These are phyloP conservation scores for Wallacemonas collosoma DNA, from an alignment of 208 protist species.

Conservation along the genomic window DNA sequence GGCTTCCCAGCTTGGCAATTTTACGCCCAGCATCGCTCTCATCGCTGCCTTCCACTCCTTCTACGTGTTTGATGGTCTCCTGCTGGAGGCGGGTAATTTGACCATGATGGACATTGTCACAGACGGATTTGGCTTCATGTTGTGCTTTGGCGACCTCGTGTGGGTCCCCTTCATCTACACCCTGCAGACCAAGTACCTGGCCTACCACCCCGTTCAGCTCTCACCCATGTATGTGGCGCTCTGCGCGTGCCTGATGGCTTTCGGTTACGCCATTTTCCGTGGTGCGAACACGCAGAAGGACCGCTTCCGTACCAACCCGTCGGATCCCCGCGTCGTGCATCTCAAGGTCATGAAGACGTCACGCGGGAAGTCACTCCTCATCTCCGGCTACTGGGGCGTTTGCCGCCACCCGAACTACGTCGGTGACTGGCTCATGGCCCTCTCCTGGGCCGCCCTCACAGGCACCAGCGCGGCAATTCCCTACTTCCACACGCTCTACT, in stretches of 20 bases:
- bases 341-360: conserved; percentile 87
- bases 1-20: conserved; percentile 55
- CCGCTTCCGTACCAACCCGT: conserved; percentile 77
- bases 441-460: conserved; percentile 66
- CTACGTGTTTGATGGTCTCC: conserved; percentile 95
- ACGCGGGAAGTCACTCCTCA: conserved; percentile 85
- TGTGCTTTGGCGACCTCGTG: conserved; percentile 94
- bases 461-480: conserved; percentile 72
- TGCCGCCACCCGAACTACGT: conserved; percentile 97
- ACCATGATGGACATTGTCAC: conserved; percentile 97
- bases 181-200: conserved; percentile 92
- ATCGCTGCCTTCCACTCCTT: conserved; percentile 85
- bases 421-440: conserved; percentile 92
- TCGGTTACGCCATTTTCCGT: conserved; percentile 86
- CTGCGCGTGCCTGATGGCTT: conserved; percentile 40
- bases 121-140: conserved; percentile 97
- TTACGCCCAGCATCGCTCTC: conserved; percentile 85
- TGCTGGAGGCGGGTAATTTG: conserved; percentile 90
- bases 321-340: conserved; percentile 56
- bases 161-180: conserved; percentile 97
- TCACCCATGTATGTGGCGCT: conserved; percentile 42
- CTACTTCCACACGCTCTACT: conserved; percentile 96
- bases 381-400: conserved; percentile 96
- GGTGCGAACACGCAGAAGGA: conserved; percentile 88
- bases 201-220: conserved; percentile 58